Percentiles rank a stretch among this genome's conserved stretches.
Evolutionary conservation across 306 rosid species (phyloP).

Genomic region (Cercis canadensis): DNA sequence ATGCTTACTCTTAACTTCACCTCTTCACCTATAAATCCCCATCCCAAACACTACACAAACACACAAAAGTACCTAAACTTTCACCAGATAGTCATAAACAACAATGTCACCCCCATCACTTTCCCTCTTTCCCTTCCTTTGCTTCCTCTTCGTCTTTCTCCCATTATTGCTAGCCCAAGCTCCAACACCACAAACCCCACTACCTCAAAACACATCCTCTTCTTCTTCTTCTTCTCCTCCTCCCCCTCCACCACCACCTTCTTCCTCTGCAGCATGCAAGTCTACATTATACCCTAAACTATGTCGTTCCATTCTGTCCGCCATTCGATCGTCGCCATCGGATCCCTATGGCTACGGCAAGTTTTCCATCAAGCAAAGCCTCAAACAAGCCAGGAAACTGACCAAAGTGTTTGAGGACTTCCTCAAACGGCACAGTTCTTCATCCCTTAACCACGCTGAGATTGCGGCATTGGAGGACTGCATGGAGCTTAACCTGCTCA

Average conservation of each 20-base stretch:
- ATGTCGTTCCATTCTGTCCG: conserved; percentile 73
- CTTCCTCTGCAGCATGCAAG: conserved; percentile 60
- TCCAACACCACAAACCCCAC: background rate
- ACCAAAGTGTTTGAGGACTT: conserved; percentile 41
- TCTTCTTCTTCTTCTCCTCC: background rate
- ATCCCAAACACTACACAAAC: background rate
- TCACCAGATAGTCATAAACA: background rate
- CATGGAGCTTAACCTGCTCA: conserved; percentile 57
- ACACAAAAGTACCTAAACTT: no score
- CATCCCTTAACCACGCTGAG: conserved; percentile 38
- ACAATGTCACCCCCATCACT: conserved; percentile 37
- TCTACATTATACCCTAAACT: conserved; percentile 74
- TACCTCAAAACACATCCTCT: background rate
- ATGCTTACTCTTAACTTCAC: conserved; percentile 18
- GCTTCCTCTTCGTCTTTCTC: conserved; percentile 31
- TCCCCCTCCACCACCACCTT: conserved; percentile 10
- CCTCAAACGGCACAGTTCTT: conserved; percentile 31
- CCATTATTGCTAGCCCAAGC: conserved; percentile 43
- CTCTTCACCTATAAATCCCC: background rate
- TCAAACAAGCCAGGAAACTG: conserved; percentile 59
- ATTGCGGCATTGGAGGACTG: conserved; percentile 65
- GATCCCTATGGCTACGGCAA: conserved; percentile 69
- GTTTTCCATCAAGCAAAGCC: conserved; percentile 70
- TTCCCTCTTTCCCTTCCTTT: background rate
- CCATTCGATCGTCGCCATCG: conserved; percentile 55